These are phyloP conservation scores for Cornus suecica DNA, from an alignment of 148 eudicot genomes.

Conservation along the genomic window DNA sequence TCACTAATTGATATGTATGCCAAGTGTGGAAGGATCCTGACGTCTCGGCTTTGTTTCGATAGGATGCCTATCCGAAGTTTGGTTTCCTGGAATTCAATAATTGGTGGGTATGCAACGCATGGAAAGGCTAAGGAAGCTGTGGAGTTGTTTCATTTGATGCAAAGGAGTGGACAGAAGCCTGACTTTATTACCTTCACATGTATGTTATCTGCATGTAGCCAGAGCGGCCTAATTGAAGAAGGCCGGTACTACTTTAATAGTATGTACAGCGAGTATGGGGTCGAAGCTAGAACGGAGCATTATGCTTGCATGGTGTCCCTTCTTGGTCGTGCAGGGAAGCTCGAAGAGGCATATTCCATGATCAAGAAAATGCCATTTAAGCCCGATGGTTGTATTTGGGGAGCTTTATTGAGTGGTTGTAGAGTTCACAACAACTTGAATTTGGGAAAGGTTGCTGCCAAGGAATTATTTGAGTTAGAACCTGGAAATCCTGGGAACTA, in stretches of 20 bases:
- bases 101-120: conserved; percentile 67
- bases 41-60: conserved; percentile 47
- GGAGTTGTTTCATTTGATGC: conserved; percentile 49
- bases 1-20: conserved; percentile 67
- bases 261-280: conserved; percentile 38
- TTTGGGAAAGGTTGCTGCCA: conserved; percentile 51
- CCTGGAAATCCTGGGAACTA: conserved; percentile 63
- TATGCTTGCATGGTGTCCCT: conserved; percentile 74
- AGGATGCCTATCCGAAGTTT: conserved; percentile 41
- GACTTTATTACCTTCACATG: conserved; percentile 48
- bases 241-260: conserved; percentile 44
- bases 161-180: conserved; percentile 43
- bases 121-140: conserved; percentile 52
- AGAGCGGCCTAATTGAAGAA: conserved; percentile 49
- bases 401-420: conserved; percentile 60
- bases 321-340: conserved; percentile 57
- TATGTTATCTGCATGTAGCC: conserved; percentile 57
- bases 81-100: conserved; percentile 59
- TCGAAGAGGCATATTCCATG: conserved; percentile 56
- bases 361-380: conserved; percentile 49
- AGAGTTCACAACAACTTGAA: conserved; percentile 39
- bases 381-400: conserved; percentile 64
- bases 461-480: conserved; percentile 45
- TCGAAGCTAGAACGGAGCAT: conserved; percentile 47
- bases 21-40: conserved; percentile 56